phyloP scores from a whole-genome alignment of 768 basidiomycete genomes.

The Epithele typhae region DNA sequence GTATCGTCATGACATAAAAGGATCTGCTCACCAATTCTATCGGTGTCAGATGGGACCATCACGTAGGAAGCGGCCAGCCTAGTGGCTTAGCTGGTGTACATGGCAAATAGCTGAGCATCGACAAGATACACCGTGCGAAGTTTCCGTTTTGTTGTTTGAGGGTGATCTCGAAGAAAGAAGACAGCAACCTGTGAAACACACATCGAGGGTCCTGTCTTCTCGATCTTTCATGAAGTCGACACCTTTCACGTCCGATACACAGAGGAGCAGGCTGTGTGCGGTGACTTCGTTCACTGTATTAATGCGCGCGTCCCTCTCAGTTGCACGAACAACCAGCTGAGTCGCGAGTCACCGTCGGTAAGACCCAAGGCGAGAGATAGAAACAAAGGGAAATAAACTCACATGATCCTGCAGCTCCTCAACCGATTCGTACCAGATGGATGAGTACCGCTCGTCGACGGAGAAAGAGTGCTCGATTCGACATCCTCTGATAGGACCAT shows the following conservation, averaged over 20 bases:
- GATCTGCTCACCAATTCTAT: neutral
- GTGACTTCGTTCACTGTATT: neutral
- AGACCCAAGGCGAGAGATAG: neutral
- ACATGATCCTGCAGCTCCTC: neutral
- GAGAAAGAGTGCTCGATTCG: neutral
- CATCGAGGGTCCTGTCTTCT: conserved; percentile 2
- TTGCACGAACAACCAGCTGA: neutral
- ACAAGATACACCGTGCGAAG: neutral
- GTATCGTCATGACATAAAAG: too few species aligned
- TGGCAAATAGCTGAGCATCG: neutral
- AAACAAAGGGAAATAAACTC: neutral
- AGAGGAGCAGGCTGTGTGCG: conserved; percentile 3
- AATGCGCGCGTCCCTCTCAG: neutral
- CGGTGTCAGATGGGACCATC: neutral
- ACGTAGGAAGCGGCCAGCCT: neutral
- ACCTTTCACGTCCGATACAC: conserved; percentile 1
- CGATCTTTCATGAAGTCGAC: conserved; percentile 6
- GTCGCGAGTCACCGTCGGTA: neutral
- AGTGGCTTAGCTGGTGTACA: neutral
- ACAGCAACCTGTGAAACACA: neutral
- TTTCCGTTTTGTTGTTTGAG: neutral
- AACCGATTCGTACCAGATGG: neutral
- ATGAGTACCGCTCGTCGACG: neutral
- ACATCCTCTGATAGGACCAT: conserved; percentile 4
- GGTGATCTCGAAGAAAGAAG: conserved; percentile 3